phyloP scores from a whole-genome alignment of 805 yeast genomes.

The Blastobotrys terrestris region DNA sequence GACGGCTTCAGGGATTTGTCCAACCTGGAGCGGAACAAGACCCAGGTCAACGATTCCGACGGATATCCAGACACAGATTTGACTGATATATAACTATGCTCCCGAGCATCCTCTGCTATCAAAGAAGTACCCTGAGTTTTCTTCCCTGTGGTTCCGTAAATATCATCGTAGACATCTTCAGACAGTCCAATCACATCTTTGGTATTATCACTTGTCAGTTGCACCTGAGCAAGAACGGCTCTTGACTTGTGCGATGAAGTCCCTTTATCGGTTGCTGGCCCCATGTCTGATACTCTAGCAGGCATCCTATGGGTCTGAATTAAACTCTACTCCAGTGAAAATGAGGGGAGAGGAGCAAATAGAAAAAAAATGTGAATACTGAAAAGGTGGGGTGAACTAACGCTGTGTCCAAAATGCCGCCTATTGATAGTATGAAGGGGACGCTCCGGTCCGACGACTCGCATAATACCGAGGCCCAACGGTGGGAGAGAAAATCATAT shows the following conservation, averaged over 20 bases:
- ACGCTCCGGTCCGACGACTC: neutral
- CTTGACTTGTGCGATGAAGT: neutral
- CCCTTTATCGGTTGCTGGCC: neutral
- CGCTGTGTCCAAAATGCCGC: neutral
- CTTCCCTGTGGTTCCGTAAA: constrained; percentile 6
- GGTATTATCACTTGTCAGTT: neutral
- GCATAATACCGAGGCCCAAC: too few species aligned
- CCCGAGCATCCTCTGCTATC: constrained; percentile 3
- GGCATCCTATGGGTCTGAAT: neutral
- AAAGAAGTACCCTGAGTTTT: neutral
- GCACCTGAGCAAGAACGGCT: neutral
- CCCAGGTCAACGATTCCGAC: constrained; percentile 3
- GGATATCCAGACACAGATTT: constrained; percentile 1
- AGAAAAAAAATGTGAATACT: neutral
- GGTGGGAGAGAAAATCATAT: neutral
- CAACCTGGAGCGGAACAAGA: constrained; percentile 12
- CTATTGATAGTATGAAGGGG: neutral
- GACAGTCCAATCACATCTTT: constrained; percentile 8
- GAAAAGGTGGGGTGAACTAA: neutral
- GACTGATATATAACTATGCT: constrained; percentile 8
- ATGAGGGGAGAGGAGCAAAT: neutral
- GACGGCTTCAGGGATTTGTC: constrained; percentile 10
- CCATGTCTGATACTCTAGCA: neutral
- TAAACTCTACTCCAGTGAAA: neutral
- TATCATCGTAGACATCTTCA: constrained; percentile 10